phyloP scores from a whole-genome alignment of 805 yeast species.

The Isabelozyma rhagii region DNA sequence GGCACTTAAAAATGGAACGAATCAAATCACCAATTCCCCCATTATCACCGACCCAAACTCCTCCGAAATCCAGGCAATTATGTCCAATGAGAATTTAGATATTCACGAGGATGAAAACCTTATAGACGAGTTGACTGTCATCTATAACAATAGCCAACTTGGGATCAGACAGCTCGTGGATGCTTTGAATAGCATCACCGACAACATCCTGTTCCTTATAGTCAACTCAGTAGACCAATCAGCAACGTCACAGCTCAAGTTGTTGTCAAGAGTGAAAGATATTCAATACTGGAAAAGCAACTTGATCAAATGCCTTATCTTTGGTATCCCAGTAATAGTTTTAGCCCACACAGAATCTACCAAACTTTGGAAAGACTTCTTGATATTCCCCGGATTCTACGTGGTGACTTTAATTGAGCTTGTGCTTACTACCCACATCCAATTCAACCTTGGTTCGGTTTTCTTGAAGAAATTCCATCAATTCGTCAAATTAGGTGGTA shows the following conservation, averaged over 20 bases:
- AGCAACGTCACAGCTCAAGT: slow-evolving; percentile 59
- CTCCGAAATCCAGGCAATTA: slow-evolving; percentile 9
- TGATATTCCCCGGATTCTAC: slow-evolving; percentile 58
- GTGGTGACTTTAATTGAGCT: slow-evolving; percentile 63
- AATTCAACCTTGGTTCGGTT: slow-evolving; percentile 61
- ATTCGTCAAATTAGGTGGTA: slow-evolving; percentile 61
- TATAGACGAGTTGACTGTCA: slow-evolving; percentile 37
- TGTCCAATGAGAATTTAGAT: slow-evolving; percentile 12
- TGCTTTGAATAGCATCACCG: slow-evolving; percentile 39
- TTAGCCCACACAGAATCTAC: slow-evolving; percentile 47
- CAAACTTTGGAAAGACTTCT: slow-evolving; percentile 26
- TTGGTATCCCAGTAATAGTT: slow-evolving; percentile 62
- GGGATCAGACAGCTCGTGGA: slow-evolving; percentile 67
- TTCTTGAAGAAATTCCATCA: slow-evolving; percentile 65
- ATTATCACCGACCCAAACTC: slow-evolving; percentile 12
- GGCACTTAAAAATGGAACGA: slow-evolving; percentile 12
- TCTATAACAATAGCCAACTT: slow-evolving; percentile 45
- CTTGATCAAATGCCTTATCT: slow-evolving; percentile 47
- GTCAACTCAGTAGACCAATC: slow-evolving; percentile 51
- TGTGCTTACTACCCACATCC: slow-evolving; percentile 54
- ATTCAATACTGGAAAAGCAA: slow-evolving; percentile 65
- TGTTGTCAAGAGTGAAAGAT: slow-evolving; percentile 69
- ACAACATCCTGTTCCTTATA: slow-evolving; percentile 52
- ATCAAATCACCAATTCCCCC: slow-evolving; percentile 2
- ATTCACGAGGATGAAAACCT: slow-evolving; percentile 11